These are phyloP conservation scores for Paramarasmius palmivorus DNA, from an alignment of 1,284 basidiomycete genomes.

Conservation along the genomic window DNA sequence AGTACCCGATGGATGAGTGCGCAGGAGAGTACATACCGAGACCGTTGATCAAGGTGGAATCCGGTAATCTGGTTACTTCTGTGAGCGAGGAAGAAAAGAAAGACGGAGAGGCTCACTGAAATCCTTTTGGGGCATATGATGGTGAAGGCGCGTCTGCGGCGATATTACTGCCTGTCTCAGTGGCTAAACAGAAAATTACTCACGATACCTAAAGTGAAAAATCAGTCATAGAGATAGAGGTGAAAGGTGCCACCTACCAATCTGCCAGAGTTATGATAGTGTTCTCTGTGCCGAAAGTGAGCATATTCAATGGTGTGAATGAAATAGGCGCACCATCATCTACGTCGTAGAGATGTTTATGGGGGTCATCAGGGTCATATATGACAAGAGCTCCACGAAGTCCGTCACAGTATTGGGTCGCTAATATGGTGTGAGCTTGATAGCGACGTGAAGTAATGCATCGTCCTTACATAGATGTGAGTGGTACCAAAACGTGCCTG, in stretches of 20 bases:
- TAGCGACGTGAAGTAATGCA: background rate
- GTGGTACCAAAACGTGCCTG: conserved; percentile 6
- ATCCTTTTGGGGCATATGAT: background rate
- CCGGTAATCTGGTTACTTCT: background rate
- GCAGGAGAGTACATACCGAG: background rate
- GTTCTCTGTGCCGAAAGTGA: too few species aligned
- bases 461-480: background rate
- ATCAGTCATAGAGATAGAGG: background rate
- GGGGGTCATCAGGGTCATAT: conserved; percentile 2
- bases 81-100: background rate
- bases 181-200: background rate
- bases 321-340: too few species aligned
- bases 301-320: too few species aligned
- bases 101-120: background rate
- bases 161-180: background rate
- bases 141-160: background rate
- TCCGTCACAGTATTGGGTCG: background rate
- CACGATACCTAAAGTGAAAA: background rate
- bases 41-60: conserved; percentile 5
- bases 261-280: background rate
- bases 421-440: background rate
- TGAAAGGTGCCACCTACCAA: background rate
- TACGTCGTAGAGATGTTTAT: too few species aligned
- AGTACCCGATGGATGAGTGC: background rate
- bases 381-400: background rate